Evolutionary conservation across 2,329 filamentous ascomycete species (phyloP), one percentile per base, ranked within the genome.

Genomic region (Fusarium guadeloupense): DNA sequence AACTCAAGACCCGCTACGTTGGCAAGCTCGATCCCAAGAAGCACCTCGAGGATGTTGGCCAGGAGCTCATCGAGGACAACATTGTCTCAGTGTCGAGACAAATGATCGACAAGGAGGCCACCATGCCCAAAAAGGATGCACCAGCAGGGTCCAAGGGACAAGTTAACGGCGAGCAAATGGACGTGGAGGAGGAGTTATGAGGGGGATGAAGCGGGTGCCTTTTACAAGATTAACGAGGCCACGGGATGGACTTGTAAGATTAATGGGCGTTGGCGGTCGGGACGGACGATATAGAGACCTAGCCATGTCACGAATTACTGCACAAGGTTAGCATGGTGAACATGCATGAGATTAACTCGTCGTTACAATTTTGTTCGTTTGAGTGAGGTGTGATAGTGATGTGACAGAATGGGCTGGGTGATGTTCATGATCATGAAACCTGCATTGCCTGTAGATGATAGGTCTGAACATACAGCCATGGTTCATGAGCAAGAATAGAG

Each of bases 1-100:
- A 99, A 77, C 85, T 99, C 62, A 97, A 98, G 87, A 99, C 95
- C 50, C 88, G 95, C 83, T 99, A 99, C 76, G 95, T 99, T 30
- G 95, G 95, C 78, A 99, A 99, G 82, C 88, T 98, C 54, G 95
- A 99, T 73, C 95, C 95, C 53, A 99, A 99, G 89, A 99, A 99
- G 84, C 96, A 99, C 76, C 85, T 99, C 74, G 93, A 97, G 78
- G 93, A 97, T 69, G 92, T 99, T 40, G 95, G 95, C 50, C 93
- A 97, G 78, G 89, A 96, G 75, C 85, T 98, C 65, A 98, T 99
- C 71, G 96, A 99, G 80, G 95, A 99, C 85, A 99, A 99, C 79
- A 99, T 99, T 65, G 95, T 99, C 12, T 92, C 93, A 4, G 93
- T 99, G n/a, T 96, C 93, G 65, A 85, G 94, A 75, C 95, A 98